Evolutionary conservation across 768 basidiomycete genomes (phyloP).

Genomic region (Pisolithus marmoratus): DNA sequence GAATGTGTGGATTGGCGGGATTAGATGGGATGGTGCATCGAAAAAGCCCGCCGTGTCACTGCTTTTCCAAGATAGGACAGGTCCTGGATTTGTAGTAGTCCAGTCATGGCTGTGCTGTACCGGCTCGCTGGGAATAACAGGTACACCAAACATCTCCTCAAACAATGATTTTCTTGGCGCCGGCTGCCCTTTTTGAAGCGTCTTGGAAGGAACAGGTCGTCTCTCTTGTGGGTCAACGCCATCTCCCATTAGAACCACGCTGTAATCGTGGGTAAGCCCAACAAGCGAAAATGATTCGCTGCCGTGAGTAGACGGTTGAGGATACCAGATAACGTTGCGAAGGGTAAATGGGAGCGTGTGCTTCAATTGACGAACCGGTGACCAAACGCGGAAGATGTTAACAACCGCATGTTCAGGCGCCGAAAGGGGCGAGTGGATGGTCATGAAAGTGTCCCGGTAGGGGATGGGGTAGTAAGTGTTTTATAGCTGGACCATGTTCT

Average conservation of each 20-base stretch:
- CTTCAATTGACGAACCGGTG: constrained; percentile 39
- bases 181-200: constrained; percentile 25
- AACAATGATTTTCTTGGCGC: constrained; percentile 58
- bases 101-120: constrained; percentile 13
- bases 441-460: constrained; percentile 52
- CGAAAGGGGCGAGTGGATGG: constrained; percentile 39
- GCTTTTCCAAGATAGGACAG: constrained; percentile 31
- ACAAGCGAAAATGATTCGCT: constrained; percentile 49
- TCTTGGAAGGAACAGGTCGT: constrained; percentile 38
- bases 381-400: constrained; percentile 43
- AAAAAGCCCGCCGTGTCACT: constrained; percentile 47
- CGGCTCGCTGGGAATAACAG: constrained; percentile 47
- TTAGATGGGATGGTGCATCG: constrained; percentile 66
- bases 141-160: constrained; percentile 85
- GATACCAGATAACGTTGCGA: constrained; percentile 40
- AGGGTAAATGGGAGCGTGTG: constrained; percentile 59
- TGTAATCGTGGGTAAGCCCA: constrained; percentile 64
- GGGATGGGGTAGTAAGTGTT: constrained; percentile 51
- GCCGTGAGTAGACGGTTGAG: constrained; percentile 25
- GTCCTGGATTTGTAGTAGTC: constrained; percentile 5
- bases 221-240: constrained; percentile 36
- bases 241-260: constrained; percentile 66
- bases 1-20: constrained; percentile 66
- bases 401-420: constrained; percentile 35
- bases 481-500: constrained; percentile 31